Base-by-base conservation (phyloP, 2,329 filamentous ascomycete species). In the Botrytis fragariae region DNA sequence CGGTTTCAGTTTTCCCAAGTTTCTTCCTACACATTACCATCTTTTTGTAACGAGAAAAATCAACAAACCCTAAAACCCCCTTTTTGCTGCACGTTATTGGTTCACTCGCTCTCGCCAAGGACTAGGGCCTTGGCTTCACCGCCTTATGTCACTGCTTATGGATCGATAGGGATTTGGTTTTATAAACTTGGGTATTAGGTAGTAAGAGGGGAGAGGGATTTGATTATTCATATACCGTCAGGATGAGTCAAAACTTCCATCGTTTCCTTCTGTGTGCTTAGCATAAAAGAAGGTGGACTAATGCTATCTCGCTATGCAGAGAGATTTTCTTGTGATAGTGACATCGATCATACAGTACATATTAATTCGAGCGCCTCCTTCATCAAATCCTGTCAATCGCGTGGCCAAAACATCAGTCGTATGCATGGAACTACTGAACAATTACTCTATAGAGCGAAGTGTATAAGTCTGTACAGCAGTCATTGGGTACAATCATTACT, bases 371-470 rank as follows among this genome's bases (percentile, higher is more conserved):
- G 44, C 37, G 48, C 65, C 65, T 25, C 65, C 48, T 54, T 68
- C 25, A 57, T 42, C 48, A 42, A 69, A 69, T 42, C 48, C 65
- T 57, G n/a, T 69, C 48, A 32, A 51, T 69, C 65, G 65, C 48
- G 65, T 69, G 48, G 48, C 48, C 48, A 59, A 57, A 57, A 22
- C 65, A 68, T 51, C 8, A 57, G 22, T 68, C 39, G 35, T 42
- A 14, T 42, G 35, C 48, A 68, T 42, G n/a, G 54, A 42, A 68
- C 35, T 42, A 29, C 48, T 57, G 45, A 51, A 25, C 45, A 4
- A 42, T 39, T 54, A 39, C 64, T 57, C 29, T 25, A 48, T 35
- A 22, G 18, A 45, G 65, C 39, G 54, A 57, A 42, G 25, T 14
- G 9, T 25, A 22, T n/a, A 16, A 35, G n/a, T 32, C 25, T 54